Evolutionary conservation across 768 basidiomycete species (phyloP).

Genomic region (Tulasnella sp.): DNA sequence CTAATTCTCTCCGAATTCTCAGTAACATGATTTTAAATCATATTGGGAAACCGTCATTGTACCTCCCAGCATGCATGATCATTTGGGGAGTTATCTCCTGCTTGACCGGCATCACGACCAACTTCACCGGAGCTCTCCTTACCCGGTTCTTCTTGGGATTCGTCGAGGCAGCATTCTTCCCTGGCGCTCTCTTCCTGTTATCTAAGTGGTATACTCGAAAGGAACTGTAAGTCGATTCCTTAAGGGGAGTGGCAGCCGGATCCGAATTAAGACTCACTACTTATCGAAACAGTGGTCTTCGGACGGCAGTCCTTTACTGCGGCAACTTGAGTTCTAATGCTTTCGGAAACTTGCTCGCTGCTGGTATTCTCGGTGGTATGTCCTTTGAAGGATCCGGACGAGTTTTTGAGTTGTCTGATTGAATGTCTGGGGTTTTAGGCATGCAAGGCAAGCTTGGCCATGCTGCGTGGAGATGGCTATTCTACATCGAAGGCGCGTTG

Average conservation of each 20-base stretch:
- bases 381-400: background rate
- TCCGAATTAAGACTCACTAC: conserved; percentile 20
- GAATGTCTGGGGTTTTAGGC: background rate
- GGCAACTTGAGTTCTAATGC: conserved; percentile 72
- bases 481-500: conserved; percentile 37
- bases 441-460: conserved; percentile 61
- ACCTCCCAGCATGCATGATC: conserved; percentile 13
- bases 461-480: conserved; percentile 46
- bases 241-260: background rate
- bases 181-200: conserved; percentile 41
- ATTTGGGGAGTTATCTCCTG: conserved; percentile 50
- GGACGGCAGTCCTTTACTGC: conserved; percentile 56
- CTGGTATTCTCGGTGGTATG: conserved; percentile 48
- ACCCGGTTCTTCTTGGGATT: conserved; percentile 71
- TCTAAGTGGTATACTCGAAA: conserved; percentile 34
- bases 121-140: conserved; percentile 52
- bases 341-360: conserved; percentile 68
- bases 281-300: conserved; percentile 31
- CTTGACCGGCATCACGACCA: conserved; percentile 36
- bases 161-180: conserved; percentile 30
- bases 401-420: background rate
- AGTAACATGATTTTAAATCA: conserved; percentile 64
- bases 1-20: conserved; percentile 17
- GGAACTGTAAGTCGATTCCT: conserved; percentile 21
- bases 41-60: conserved; percentile 49